Base-by-base conservation (phyloP, 768 basidiomycete species). In the Tricholoma terreum region DNA sequence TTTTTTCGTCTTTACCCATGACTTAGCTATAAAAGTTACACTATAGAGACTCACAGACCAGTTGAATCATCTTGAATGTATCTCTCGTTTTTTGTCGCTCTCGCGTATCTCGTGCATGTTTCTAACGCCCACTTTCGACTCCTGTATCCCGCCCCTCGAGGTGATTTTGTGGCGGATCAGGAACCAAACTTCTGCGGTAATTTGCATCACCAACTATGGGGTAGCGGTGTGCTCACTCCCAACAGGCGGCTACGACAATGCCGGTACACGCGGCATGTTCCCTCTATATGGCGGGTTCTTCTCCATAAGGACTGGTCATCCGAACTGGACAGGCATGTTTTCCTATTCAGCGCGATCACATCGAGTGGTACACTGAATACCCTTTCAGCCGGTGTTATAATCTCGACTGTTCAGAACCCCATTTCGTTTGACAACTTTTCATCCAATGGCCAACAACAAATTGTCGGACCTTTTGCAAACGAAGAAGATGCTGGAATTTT, bases 51-150 rank as follows among this genome's bases (percentile, higher is more conserved):
- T 42, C 57, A 27, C 38, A 12, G 19, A 10, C 14, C 35, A 38
- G 38, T 45, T 19, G 52, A 15, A 27, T 27, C 27, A 46, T 21
- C 5, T 30, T 36, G 27, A 36, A 62, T 63, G 60, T 54, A 60
- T 30, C 88, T 86, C 61, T 57, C 63, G 17, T 54, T 65, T 24
- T 53, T 70, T 50, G 51, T 66, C 19, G 60, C 68, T 55, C 35
- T 57, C 42, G 61, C 68, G 46, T 62, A 69, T 22, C 63, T 81
- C 30, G 73, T 77, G n/a, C 68, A 78, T 42, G 70, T 75, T 34
- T 83, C 75, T 14, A 72, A 75, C 45, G 90, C 89, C 15, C 91
- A 94, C 70, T 92, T 92, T 72, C 82, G 82, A 50, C 77, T 94
- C 40, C 78, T 84, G 58, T 92, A 83, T 65, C 91, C 90, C 21